phyloP scores from a whole-genome alignment of 2,329 filamentous ascomycete genomes.

The Chaetomium globosum region DNA sequence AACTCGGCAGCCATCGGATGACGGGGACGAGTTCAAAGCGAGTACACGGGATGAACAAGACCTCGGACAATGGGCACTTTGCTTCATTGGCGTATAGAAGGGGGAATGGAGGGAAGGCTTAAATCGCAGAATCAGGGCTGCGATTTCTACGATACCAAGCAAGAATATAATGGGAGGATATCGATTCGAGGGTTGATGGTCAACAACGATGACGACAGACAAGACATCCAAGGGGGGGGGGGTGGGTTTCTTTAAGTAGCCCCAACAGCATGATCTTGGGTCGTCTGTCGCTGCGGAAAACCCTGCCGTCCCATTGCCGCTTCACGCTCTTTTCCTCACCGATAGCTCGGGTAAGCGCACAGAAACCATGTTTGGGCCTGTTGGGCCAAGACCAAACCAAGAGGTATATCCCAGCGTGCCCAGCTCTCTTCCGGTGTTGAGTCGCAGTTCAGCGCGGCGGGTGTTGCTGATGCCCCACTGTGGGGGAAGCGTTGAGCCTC shows the following conservation, averaged over 20 bases:
- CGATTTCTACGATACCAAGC: constrained; percentile 19
- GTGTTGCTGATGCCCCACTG: constrained; percentile 26
- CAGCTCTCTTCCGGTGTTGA: constrained; percentile 21
- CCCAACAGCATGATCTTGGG: constrained; percentile 1
- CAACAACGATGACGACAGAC: constrained; percentile 19
- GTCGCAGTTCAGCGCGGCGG: constrained; percentile 23
- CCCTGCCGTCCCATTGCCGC: not conserved
- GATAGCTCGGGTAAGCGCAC: constrained; percentile 23
- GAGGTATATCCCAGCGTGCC: constrained; percentile 32
- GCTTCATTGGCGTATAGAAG: constrained; percentile 28
- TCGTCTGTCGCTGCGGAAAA: constrained; percentile 8
- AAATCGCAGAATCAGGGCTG: constrained; percentile 20
- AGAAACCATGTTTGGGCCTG: constrained; percentile 14
- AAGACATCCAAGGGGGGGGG: constrained; percentile 3
- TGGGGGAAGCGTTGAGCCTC: constrained; percentile 18
- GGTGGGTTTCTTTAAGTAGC: constrained; percentile 27
- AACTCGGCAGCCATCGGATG: constrained; percentile 44
- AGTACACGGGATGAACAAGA: constrained; percentile 15
- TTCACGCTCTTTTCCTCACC: constrained; percentile 20
- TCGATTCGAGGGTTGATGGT: not conserved
- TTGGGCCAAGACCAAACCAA: constrained; percentile 33
- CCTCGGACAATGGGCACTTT: constrained; percentile 18
- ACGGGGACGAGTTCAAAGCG: constrained; percentile 22
- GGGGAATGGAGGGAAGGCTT: not conserved
- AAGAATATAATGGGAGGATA: not conserved